Conservation (phyloP, 495 filamentous ascomycete species). For the Hyaloscypha finlandica region DNA sequence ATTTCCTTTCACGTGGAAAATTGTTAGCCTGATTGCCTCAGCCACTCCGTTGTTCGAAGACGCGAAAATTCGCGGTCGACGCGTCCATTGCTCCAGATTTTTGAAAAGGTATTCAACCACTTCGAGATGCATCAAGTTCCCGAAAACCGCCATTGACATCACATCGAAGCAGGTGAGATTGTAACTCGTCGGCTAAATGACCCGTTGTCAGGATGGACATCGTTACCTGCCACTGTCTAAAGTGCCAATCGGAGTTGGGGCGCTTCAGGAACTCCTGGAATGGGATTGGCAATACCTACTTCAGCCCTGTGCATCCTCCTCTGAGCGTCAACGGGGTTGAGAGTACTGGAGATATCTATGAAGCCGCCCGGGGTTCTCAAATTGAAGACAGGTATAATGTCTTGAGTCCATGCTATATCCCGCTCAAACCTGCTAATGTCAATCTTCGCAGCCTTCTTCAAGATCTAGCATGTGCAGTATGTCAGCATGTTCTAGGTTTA, state of each 20-base stretch:
- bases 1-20: too few relatives aligned
- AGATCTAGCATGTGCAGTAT: constrained; percentile 29
- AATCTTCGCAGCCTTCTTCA: constrained; percentile 22
- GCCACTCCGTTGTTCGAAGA: background rate
- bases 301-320: constrained; percentile 38
- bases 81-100: background rate
- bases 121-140: too few relatives aligned
- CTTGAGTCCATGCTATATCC: background rate
- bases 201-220: constrained; percentile 14
- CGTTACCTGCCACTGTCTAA: constrained; percentile 39
- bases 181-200: too few relatives aligned
- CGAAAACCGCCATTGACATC: too few relatives aligned
- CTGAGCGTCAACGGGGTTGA: constrained; percentile 22
- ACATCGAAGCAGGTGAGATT: too few relatives aligned
- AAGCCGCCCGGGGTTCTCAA: constrained; percentile 12
- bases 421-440: background rate
- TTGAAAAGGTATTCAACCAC: background rate
- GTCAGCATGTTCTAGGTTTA: constrained; percentile 22
- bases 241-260: constrained; percentile 41
- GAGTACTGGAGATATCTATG: constrained; percentile 10
- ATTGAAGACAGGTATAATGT: constrained; percentile 25
- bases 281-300: constrained; percentile 45
- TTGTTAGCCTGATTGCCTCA: too few relatives aligned
- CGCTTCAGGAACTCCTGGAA: constrained; percentile 46
- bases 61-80: constrained; percentile 24